Percentiles rank a stretch among this genome's conserved stretches.
phyloP scores from a whole-genome alignment of 805 yeast species.

The Metschnikowia vanudenii region DNA sequence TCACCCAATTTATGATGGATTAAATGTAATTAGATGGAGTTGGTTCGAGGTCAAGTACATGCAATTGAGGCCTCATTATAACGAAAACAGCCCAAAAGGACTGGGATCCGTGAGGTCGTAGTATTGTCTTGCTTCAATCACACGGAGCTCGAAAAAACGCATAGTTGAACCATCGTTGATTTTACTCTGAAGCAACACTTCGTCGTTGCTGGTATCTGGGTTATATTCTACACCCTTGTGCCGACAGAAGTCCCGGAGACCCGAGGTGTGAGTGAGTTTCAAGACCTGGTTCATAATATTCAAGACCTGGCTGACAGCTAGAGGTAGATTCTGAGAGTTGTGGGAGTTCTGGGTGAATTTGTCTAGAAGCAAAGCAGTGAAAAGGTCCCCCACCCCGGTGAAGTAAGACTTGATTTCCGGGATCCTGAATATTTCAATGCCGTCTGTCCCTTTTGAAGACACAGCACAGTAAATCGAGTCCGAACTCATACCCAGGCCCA shows the following conservation, averaged over 20 bases:
- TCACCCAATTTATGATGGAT: too few species aligned
- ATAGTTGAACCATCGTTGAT: constrained; percentile 58
- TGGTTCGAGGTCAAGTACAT: too few species aligned
- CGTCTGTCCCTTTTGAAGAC: constrained; percentile 12
- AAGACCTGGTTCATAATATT: constrained; percentile 55
- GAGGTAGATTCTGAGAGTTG: constrained; percentile 20
- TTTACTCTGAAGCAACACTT: constrained; percentile 31
- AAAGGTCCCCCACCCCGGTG: constrained; percentile 93
- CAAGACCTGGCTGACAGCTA: constrained; percentile 54
- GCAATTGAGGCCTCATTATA: not conserved
- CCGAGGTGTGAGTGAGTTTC: constrained; percentile 41
- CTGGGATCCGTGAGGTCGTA: constrained; percentile 29
- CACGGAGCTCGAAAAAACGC: constrained; percentile 71
- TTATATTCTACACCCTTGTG: constrained; percentile 3
- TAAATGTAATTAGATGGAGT: too few species aligned
- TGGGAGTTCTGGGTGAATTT: constrained; percentile 38
- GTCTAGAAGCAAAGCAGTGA: constrained; percentile 75
- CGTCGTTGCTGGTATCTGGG: constrained; percentile 13
- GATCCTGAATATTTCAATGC: constrained; percentile 39
- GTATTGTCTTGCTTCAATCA: constrained; percentile 56
- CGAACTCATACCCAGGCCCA: constrained; percentile 5
- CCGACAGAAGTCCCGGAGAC: constrained; percentile 35
- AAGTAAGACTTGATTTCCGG: constrained; percentile 75
- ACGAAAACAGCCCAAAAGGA: constrained; percentile 1
- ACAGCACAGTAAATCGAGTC: constrained; percentile 30